Evolutionary conservation across 1,284 basidiomycete genomes (phyloP), one percentile per base, ranked within the genome.

Genomic region (Phylloboletellus chloephorus): DNA sequence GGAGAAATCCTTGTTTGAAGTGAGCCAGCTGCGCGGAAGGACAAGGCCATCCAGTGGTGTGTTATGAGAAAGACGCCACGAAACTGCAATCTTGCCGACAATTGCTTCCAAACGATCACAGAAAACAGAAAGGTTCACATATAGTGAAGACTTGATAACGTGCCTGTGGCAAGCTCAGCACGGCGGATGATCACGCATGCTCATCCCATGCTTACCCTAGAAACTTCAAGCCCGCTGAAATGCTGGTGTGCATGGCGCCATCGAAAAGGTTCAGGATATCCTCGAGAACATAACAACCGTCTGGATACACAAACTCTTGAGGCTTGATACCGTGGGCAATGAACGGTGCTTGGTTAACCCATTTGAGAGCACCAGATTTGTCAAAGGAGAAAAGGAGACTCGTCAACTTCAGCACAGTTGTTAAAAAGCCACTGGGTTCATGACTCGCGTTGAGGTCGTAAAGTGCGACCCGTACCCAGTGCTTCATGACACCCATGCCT

Each of bases 1-100:
- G 19, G 53, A 41, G 11, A 59, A 40, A 31, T 53, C 55, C 3
- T 62, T 44, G 3, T 64, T 51, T 3, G 52, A 52, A 4, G 61
- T 39, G 9, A 76, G 43, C 74, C 74, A 78, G 37, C 65, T 69
- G 12, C 67, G 64, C 0, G 74, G 76, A 20, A 79, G 60, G 2
- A 67, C 67, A 11, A 73, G 48, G 9, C 65, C 62, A 37, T 78
- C 69, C 0, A 74, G 52, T 10, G 51, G 54, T 0, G 44, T 44
- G 0, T 20, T 24, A 1, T 31, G 50, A 12, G 54, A 46, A 22
- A 58, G 41, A 12, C 56, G 59, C 37, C 50, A 52, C 3, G 66
- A 52, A 0, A 77, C 37, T 5, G 69, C 55, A 9, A 67, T 52
- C 5, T 63, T 62, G 1, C 61, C 60, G 26, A 67, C 62, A 0